phyloP scores from a whole-genome alignment of 306 rosid species.

The Ormosia emarginata region DNA sequence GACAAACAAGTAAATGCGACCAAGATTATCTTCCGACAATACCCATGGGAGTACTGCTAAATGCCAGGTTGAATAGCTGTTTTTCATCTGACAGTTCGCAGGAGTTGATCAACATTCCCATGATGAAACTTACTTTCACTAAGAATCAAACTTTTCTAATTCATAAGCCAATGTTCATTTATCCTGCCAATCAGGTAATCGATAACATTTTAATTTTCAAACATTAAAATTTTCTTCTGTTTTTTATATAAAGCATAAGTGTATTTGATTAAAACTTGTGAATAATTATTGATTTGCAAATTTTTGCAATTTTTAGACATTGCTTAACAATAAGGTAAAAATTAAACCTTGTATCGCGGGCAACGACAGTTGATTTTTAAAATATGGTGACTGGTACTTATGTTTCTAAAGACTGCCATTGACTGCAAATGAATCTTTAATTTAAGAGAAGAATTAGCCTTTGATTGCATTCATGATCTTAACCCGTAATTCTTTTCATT shows the following conservation, averaged over 20 bases:
- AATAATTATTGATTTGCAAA: background rate
- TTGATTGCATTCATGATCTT: background rate
- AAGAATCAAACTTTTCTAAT: constrained; percentile 41
- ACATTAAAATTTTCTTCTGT: background rate
- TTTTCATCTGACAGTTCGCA: constrained; percentile 32
- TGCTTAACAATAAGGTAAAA: background rate
- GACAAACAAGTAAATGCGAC: constrained; percentile 51
- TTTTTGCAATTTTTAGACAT: background rate
- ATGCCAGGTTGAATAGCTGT: constrained; percentile 35
- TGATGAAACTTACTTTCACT: constrained; percentile 35
- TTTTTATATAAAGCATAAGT: background rate
- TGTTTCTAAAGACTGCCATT: background rate
- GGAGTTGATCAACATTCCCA: constrained; percentile 36
- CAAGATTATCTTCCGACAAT: constrained; percentile 12
- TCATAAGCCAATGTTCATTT: constrained; percentile 36
- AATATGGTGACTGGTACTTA: background rate
- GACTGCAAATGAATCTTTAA: background rate
- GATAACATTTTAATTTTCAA: too few species aligned
- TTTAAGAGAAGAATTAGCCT: background rate
- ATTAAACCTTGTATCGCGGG: background rate
- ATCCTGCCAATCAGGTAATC: constrained; percentile 23
- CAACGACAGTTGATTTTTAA: background rate
- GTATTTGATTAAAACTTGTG: background rate
- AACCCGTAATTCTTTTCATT: background rate
- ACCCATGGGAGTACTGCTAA: constrained; percentile 56